Percentiles rank a stretch among this genome's conserved stretches.
These are phyloP conservation scores for Deakozyma indianensis DNA, from an alignment of 805 yeast species.

Conservation along the genomic window DNA sequence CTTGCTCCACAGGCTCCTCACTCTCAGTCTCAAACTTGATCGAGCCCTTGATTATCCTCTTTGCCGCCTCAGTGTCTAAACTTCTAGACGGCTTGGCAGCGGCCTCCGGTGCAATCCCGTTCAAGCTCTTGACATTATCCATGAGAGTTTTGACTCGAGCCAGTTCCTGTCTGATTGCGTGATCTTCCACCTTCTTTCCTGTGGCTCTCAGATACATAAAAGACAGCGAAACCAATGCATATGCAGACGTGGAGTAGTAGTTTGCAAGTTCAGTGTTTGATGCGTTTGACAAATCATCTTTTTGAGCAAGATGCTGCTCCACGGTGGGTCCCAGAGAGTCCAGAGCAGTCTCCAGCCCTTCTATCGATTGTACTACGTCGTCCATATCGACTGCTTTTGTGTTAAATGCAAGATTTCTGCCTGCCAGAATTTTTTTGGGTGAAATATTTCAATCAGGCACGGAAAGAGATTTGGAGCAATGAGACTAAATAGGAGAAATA, in stretches of 20 bases:
- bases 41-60: conserved; percentile 1
- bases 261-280: conserved; percentile 3
- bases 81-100: conserved; percentile 5
- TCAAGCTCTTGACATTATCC: conserved; percentile 50
- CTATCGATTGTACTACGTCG: background rate
- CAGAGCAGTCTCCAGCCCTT: background rate
- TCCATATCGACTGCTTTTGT: background rate
- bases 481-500: background rate
- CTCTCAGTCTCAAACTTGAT: too few relatives aligned
- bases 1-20: too few relatives aligned
- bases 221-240: conserved; percentile 40
- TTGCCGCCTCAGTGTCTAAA: conserved; percentile 13
- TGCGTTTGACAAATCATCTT: conserved; percentile 4
- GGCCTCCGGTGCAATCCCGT: conserved; percentile 25
- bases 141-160: conserved; percentile 44
- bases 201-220: conserved; percentile 44
- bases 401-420: too few relatives aligned
- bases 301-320: conserved; percentile 6
- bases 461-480: background rate
- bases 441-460: too few relatives aligned
- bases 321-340: conserved; percentile 5
- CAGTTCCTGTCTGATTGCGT: conserved; percentile 31
- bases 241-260: conserved; percentile 21
- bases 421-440: too few relatives aligned
- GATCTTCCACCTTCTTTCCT: conserved; percentile 36